Base-by-base conservation (phyloP, 441 rosid genomes). In the Aleurites moluccanus region DNA sequence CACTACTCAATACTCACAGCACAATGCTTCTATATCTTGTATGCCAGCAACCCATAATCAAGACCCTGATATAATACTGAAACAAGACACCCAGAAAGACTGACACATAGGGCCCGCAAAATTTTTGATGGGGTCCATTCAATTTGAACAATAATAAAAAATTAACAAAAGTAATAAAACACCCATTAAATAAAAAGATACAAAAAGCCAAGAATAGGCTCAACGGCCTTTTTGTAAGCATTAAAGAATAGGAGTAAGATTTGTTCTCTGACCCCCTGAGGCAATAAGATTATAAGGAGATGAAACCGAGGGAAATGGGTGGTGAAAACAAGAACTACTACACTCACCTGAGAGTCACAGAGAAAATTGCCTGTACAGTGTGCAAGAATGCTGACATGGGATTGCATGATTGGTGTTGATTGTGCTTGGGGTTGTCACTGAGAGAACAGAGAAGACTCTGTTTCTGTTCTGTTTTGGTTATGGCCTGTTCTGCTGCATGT, bases 191-290 rank as follows among this genome's bases (percentile, higher is more conserved):
- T 44, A 50, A 64, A 38, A 55, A 47, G 61, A 0, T 67, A 66
- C 76, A 79, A 57, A 47, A 67, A 38, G 71, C 78, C 84, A 78
- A 73, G 62, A 20, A 0, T 13, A 6, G 63, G 60, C 64, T 53
- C 80, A 73, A 76, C 77, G 56, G 67, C 81, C 74, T 20, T 1
- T 67, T 81, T 63, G 77, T 56, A 69, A 28, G 75, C 63, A 80
- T 62, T 69, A 40, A 2, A 56, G 73, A 69, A 57, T 60, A 23
- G 57, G 65, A 60, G 64, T 35, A 28, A 75, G 74, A 68, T 45
- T 73, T 67, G 55, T 63, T 65, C 71, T 73, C 40, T 38, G 40
- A 38, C 40, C 40, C 40, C 40, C 47, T 16, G 38, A 38, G 72
- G 52, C 73, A n/a, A 21, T 52, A 2, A 64, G 61, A 33, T 6